Base-by-base conservation (phyloP, 192 early-diverging fungal species). In the Coemansia erecta region DNA sequence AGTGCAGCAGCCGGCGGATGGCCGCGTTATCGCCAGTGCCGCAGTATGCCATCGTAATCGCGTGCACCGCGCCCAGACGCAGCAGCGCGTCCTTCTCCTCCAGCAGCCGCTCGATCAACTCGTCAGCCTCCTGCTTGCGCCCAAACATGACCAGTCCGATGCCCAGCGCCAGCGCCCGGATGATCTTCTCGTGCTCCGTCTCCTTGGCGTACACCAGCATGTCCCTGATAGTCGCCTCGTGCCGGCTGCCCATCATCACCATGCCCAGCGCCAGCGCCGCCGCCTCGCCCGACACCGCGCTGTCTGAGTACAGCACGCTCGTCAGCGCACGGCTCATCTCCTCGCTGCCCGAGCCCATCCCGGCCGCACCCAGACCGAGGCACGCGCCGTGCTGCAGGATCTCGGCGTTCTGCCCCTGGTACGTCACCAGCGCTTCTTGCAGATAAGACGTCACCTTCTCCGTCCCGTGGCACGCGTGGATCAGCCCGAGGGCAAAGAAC, bases 111-210 rank as follows among this genome's bases (percentile, higher is more conserved):
- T 94, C 92, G 41, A 99, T 87, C 48, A 98, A 63, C n/a, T 62
- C 72, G 72, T 99, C 97, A 5, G 97, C 97, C 44, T 86, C 87
- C 71, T 98, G 95, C 76, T 98, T 94, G 64, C 87, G 87, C 14
- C 93, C 97, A 73, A 95, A 99, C 95, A 98, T 96, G 17, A 99
- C 88, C 53, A 99, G 69, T 0, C 95, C 86, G 51, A 99, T 90
- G 49, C 97, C 96, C 23, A 97, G 82, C 9, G 95, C 89, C 58
- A 98, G 77, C 47, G 95, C 93, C 35, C 97, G 92, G 56, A 99
- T 98, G 61, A 98, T 99, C 83, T 99, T 99, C 65, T 99, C 97
- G 78, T 99, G 97, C 71, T 94, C 92, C 6, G 97, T 99, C 59
- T 98, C 96, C 61, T 93, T 92, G 14, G 97, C 97, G 62, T 99